Conservation (phyloP, 176 grass and related monocot genomes). For the Stipa capillata region DNA sequence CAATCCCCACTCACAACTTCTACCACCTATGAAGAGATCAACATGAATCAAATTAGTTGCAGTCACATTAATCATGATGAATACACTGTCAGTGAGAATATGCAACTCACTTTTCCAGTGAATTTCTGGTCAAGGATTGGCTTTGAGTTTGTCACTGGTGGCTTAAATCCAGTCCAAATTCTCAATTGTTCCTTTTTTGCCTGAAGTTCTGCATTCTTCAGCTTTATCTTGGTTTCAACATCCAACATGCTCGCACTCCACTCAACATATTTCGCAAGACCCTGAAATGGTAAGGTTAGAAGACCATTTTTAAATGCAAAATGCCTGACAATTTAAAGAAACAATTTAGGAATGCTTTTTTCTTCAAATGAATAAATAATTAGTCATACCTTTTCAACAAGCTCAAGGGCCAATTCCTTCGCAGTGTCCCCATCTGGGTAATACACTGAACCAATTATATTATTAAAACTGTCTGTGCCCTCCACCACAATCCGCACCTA, state of each 20-base stretch:
- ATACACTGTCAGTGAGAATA: neutral
- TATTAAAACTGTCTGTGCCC: conserved; percentile 83
- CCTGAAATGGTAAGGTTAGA: conserved; percentile 38
- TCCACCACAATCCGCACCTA: conserved; percentile 96
- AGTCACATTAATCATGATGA: neutral
- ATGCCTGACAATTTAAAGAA: neutral
- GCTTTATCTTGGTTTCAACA: conserved; percentile 73
- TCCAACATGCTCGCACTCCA: conserved; percentile 99
- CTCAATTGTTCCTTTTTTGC: conserved; percentile 81
- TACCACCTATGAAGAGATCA: conserved; percentile 66
- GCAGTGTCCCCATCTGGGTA: conserved; percentile 88
- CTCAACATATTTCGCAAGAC: conserved; percentile 93
- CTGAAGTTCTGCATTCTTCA: conserved; percentile 87
- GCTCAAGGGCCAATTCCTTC: conserved; percentile 83
- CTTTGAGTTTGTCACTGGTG: conserved; percentile 82
- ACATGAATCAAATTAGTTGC: neutral
- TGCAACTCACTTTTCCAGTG: conserved; percentile 62
- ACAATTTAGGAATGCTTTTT: neutral
- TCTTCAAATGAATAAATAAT: neutral
- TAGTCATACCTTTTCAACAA: conserved; percentile 79
- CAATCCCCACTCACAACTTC: conserved; percentile 98
- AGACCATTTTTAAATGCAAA: neutral
- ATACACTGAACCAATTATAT: conserved; percentile 94
- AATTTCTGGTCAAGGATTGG: conserved; percentile 92
- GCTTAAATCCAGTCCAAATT: conserved; percentile 87